Percentiles rank a stretch among this genome's conserved stretches.
These are phyloP conservation scores for Mycothermus thermophilus DNA, from an alignment of 495 filamentous ascomycete species.

Conservation along the genomic window DNA sequence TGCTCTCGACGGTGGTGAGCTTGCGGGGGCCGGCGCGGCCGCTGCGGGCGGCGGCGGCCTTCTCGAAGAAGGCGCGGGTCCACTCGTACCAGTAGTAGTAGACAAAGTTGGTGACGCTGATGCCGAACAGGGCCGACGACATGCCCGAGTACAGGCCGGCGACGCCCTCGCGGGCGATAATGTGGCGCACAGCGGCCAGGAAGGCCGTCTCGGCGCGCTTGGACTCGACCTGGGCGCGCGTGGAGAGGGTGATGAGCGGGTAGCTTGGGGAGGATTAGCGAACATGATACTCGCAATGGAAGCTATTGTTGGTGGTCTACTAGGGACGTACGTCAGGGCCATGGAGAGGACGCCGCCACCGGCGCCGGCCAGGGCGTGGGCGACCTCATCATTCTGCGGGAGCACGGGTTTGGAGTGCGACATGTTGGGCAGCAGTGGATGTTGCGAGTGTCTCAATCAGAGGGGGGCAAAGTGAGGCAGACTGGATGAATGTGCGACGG, in stretches of 20 bases:
- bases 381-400: constrained; percentile 78
- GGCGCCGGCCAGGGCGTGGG: constrained; percentile 75
- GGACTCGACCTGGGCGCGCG: constrained; percentile 93
- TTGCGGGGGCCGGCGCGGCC: constrained; percentile 70
- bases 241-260: constrained; percentile 93
- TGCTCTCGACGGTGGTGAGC: constrained; percentile 78
- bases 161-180: constrained; percentile 82
- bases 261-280: constrained; percentile 48
- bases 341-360: constrained; percentile 91
- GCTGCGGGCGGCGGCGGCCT: constrained; percentile 55
- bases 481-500: too few species aligned
- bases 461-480: too few species aligned
- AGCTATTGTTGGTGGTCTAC: too few species aligned
- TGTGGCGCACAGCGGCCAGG: constrained; percentile 66
- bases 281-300: too few species aligned
- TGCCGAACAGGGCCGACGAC: constrained; percentile 89
- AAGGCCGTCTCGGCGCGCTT: constrained; percentile 75
- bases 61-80: constrained; percentile 81
- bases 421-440: constrained; percentile 13
- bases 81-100: constrained; percentile 99
- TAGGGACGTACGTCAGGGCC: constrained; percentile 82
- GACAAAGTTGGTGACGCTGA: constrained; percentile 97
- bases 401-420: constrained; percentile 31
- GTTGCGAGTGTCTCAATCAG: too few species aligned
- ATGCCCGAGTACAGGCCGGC: constrained; percentile 76